A percentile compares a stretch with the other conserved stretches of the same genome.
phyloP scores from a whole-genome alignment of 805 yeast species.

The Saccharomycopsis lassenensis region DNA sequence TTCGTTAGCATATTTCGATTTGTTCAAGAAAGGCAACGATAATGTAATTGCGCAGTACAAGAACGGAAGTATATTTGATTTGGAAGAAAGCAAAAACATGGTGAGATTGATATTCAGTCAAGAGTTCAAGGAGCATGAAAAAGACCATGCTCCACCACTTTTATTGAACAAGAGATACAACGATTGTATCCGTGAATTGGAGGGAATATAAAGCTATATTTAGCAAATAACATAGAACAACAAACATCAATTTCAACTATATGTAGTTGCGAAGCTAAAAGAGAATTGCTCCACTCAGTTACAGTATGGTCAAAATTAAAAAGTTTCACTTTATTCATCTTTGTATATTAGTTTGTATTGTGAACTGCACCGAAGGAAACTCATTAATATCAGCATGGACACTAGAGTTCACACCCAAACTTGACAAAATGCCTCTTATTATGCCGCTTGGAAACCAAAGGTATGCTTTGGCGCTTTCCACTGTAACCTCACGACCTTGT shows the following conservation, averaged over 20 bases:
- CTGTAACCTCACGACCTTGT: slow-evolving; percentile 33
- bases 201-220: too few species aligned
- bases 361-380: slow-evolving; percentile 62
- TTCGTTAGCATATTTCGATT: slow-evolving; percentile 45
- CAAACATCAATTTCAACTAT: too few species aligned
- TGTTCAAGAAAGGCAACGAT: slow-evolving; percentile 40
- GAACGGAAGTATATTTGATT: slow-evolving; percentile 28
- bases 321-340: too few species aligned
- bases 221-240: too few species aligned
- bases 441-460: slow-evolving; percentile 70
- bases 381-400: slow-evolving; percentile 54
- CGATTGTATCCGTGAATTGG: neutral
- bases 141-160: slow-evolving; percentile 1
- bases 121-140: slow-evolving; percentile 17
- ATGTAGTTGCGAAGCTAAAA: neutral
- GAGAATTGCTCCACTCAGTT: too few species aligned
- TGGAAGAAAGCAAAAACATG: slow-evolving; percentile 39
- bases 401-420: slow-evolving; percentile 55
- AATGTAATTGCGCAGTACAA: slow-evolving; percentile 32
- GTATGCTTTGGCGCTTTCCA: slow-evolving; percentile 35
- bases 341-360: slow-evolving; percentile 43
- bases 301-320: neutral
- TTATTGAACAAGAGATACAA: slow-evolving; percentile 3
- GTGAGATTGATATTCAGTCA: slow-evolving; percentile 42
- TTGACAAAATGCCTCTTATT: slow-evolving; percentile 59